These are phyloP conservation scores for Panus rudis DNA, from an alignment of 768 basidiomycete genomes.

Conservation along the genomic window DNA sequence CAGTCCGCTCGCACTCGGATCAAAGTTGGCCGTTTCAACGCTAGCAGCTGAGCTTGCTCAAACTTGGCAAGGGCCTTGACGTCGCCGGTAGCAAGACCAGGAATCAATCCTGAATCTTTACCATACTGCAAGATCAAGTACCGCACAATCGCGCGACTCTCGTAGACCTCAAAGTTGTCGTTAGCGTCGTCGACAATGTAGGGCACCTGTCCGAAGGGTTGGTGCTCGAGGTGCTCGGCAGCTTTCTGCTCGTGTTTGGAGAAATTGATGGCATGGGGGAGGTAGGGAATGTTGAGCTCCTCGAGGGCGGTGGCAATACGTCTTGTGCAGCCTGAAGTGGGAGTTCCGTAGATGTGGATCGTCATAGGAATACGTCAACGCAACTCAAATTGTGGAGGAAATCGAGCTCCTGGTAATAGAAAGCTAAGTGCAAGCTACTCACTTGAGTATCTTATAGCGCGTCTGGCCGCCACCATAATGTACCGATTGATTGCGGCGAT, in stretches of 20 bases:
- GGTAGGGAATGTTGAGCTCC: slow-evolving; percentile 53
- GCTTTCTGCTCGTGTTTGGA: slow-evolving; percentile 38
- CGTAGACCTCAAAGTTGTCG: slow-evolving; percentile 55
- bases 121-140: slow-evolving; percentile 50
- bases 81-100: no score
- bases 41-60: slow-evolving; percentile 25
- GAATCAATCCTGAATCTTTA: neutral
- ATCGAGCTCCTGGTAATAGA: neutral
- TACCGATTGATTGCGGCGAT: no score
- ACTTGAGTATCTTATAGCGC: no score
- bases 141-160: slow-evolving; percentile 52
- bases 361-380: slow-evolving; percentile 25
- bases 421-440: neutral
- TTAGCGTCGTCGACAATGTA: slow-evolving; percentile 46
- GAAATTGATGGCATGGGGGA: slow-evolving; percentile 38
- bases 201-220: slow-evolving; percentile 63
- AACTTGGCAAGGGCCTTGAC: neutral
- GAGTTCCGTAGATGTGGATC: slow-evolving; percentile 27
- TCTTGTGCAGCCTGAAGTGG: slow-evolving; percentile 38
- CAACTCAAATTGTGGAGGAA: no score
- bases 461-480: no score
- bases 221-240: slow-evolving; percentile 33
- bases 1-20: slow-evolving; percentile 36
- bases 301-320: slow-evolving; percentile 42
- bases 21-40: slow-evolving; percentile 48